phyloP scores from a whole-genome alignment of 768 basidiomycete genomes.

The Candolleomyces aberdarensis region DNA sequence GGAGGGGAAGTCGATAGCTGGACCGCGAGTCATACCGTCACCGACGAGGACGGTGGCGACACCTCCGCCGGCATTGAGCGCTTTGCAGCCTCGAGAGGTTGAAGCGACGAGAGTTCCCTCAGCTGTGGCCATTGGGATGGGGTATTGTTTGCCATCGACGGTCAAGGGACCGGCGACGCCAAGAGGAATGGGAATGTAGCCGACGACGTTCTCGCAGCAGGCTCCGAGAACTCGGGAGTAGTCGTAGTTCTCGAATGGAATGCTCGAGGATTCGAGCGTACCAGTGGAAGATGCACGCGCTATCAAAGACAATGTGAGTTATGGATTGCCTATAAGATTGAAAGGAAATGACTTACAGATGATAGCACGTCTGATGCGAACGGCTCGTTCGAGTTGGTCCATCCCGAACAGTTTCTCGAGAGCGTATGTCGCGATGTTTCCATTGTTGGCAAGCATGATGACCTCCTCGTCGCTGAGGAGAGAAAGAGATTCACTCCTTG shows the following conservation, averaged over 20 bases:
- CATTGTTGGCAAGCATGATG: too few species aligned
- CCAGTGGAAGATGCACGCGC: constrained; percentile 74
- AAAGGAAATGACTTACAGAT: too few species aligned
- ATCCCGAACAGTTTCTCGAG: too few species aligned
- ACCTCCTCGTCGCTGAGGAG: too few species aligned
- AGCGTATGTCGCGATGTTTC: too few species aligned
- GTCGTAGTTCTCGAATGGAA: constrained; percentile 88
- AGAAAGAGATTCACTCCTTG: too few species aligned
- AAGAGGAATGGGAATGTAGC: constrained; percentile 80
- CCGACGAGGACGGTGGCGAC: constrained; percentile 89
- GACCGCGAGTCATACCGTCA: constrained; percentile 97
- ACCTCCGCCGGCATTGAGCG: constrained; percentile 93
- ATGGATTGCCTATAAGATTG: too few species aligned
- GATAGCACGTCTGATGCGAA: too few species aligned
- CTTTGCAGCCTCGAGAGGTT: constrained; percentile 72
- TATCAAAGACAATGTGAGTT: too few species aligned
- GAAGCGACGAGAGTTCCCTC: constrained; percentile 80
- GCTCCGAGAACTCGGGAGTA: constrained; percentile 93
- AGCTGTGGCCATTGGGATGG: constrained; percentile 99
- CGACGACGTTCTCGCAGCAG: constrained; percentile 98
- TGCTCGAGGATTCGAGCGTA: constrained; percentile 76
- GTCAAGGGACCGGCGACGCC: constrained; percentile 67
- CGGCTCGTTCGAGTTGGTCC: too few species aligned
- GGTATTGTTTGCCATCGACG: constrained; percentile 79
- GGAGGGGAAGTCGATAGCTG: constrained; percentile 91